phyloP scores from a whole-genome alignment of 202 grass and related monocot species.

The Hordeum pubiflorum region DNA sequence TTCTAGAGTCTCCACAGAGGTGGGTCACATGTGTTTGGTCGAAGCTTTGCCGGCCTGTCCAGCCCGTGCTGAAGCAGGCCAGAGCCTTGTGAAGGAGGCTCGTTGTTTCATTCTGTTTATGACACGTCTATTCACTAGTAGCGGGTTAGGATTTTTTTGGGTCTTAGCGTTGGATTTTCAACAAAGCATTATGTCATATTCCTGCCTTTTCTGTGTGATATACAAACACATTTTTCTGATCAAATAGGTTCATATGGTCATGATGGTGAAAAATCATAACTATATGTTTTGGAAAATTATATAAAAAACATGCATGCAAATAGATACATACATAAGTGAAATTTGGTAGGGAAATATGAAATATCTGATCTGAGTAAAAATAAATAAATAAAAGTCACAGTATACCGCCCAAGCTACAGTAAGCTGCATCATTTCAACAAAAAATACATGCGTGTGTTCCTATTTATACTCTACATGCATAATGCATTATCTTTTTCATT shows the following conservation, averaged over 20 bases:
- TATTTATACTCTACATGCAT: background rate
- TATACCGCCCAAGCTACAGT: too few relatives aligned
- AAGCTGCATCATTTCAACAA: background rate
- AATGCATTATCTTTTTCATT: background rate
- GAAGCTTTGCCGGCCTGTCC: background rate
- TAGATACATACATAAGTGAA: background rate
- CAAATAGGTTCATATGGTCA: background rate
- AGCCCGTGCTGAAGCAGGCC: background rate
- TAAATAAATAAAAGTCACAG: too few relatives aligned
- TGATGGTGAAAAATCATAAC: background rate
- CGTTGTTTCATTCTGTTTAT: background rate
- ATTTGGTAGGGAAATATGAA: background rate
- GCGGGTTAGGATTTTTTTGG: background rate
- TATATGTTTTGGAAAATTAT: background rate
- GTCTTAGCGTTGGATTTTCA: background rate
- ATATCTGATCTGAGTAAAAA: background rate
- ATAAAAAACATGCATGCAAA: background rate
- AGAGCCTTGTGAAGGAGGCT: background rate
- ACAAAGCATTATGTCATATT: background rate
- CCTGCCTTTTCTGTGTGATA: background rate
- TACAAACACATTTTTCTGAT: background rate
- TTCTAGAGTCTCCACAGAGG: background rate
- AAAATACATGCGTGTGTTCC: too few relatives aligned
- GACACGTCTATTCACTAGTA: background rate
- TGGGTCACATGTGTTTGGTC: background rate